A percentile compares a stretch with the other conserved stretches of the same genome.
Conservation (phyloP, 805 yeast genomes). For the Teunomyces pallodes region DNA sequence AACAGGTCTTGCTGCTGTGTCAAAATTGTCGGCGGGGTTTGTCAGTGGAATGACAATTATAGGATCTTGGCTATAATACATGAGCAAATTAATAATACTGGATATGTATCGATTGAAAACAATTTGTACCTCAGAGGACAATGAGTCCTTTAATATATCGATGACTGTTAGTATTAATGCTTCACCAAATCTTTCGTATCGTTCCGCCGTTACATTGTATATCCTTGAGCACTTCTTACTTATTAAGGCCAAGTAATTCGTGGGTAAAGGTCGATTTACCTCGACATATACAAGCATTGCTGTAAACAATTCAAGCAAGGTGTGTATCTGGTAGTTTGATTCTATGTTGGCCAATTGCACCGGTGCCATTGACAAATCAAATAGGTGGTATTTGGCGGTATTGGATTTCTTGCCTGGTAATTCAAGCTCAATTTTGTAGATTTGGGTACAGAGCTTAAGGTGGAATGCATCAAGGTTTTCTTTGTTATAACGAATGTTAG, state of each 20-base stretch:
- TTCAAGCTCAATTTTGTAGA: conserved; percentile 7
- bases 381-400: conserved; percentile 4
- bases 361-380: conserved; percentile 2
- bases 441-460: conserved; percentile 9
- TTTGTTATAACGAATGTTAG: conserved; percentile 5
- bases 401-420: conserved; percentile 2
- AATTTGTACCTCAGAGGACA: conserved; percentile 4
- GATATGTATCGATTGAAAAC: conserved; percentile 8
- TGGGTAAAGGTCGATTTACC: conserved; percentile 12
- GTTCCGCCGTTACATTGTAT: conserved; percentile 10
- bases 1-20: not conserved
- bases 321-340: conserved; percentile 14
- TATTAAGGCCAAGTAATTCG: conserved; percentile 6
- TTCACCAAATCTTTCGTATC: conserved; percentile 20
- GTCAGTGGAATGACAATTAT: not conserved
- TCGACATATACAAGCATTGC: conserved; percentile 13
- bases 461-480: conserved; percentile 10
- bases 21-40: not conserved
- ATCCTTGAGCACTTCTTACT: conserved; percentile 17
- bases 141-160: conserved; percentile 3
- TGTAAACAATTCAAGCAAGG: conserved; percentile 16
- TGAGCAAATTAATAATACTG: conserved; percentile 5
- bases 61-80: not conserved
- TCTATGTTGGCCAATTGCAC: conserved; percentile 8
- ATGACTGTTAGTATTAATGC: conserved; percentile 8